Conservation (phyloP, 1,139 yeast genomes). For the Nadsonia starkeyi-henricii region DNA sequence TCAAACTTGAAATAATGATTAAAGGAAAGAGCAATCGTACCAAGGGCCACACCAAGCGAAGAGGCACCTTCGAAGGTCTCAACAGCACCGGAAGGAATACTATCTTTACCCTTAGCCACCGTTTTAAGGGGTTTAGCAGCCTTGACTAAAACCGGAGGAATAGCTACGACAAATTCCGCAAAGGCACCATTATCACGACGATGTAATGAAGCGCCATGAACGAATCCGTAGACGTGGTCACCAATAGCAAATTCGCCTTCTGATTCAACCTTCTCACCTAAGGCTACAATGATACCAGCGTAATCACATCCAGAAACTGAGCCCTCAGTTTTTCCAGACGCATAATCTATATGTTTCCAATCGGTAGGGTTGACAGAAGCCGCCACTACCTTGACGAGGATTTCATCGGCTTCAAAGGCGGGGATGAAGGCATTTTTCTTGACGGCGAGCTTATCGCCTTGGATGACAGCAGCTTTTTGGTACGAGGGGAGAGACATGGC, state of each 20-base stretch:
- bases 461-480: slow-evolving; percentile 21
- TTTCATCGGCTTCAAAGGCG: slow-evolving; percentile 22
- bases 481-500: slow-evolving; percentile 10
- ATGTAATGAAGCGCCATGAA: slow-evolving; percentile 34
- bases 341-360: slow-evolving; percentile 42
- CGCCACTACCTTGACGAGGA: slow-evolving; percentile 44
- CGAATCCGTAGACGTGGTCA: slow-evolving; percentile 36
- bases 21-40: slow-evolving; percentile 13
- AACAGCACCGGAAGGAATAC: slow-evolving; percentile 27
- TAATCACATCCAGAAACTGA: slow-evolving; percentile 26
- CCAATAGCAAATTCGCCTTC: slow-evolving; percentile 30
- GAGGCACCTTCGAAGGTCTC: slow-evolving; percentile 50
- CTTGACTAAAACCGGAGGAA: slow-evolving; percentile 14
- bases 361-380: slow-evolving; percentile 64
- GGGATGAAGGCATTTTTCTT: slow-evolving; percentile 4
- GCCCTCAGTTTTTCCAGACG: slow-evolving; percentile 31
- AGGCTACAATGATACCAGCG: slow-evolving; percentile 42
- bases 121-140: slow-evolving; percentile 7
- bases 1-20: slow-evolving; percentile 10
- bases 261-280: slow-evolving; percentile 41
- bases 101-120: slow-evolving; percentile 8
- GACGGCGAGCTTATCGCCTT: slow-evolving; percentile 14
- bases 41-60: slow-evolving; percentile 31
- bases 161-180: slow-evolving; percentile 34
- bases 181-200: slow-evolving; percentile 39